These are phyloP conservation scores for Smallanthus sonchifolius DNA, from an alignment of 129 eudicot genomes.

Conservation along the genomic window DNA sequence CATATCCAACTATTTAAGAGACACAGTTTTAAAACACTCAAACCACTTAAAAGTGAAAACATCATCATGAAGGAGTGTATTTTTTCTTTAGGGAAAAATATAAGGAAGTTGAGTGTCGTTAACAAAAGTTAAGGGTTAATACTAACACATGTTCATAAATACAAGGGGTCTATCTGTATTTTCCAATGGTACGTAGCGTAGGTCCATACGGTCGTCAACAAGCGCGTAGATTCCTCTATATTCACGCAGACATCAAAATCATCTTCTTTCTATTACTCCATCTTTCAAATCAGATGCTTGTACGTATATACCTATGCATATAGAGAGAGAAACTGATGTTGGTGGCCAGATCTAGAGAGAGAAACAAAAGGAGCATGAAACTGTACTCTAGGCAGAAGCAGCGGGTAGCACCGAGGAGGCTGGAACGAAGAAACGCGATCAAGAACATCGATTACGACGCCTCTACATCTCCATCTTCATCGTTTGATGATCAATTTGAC, in stretches of 20 bases:
- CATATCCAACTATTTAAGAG: no score
- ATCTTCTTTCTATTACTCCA: background rate
- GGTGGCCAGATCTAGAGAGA: slow-evolving; percentile 13
- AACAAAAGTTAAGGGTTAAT: background rate
- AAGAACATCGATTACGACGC: slow-evolving; percentile 68
- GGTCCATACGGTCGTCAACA: slow-evolving; percentile 3
- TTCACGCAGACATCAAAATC: slow-evolving; percentile 20
- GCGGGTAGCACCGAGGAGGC: slow-evolving; percentile 31
- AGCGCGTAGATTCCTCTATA: slow-evolving; percentile 22
- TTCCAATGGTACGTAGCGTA: background rate
- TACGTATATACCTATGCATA: slow-evolving; percentile 5
- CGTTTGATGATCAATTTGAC: slow-evolving; percentile 31
- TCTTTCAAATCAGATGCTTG: background rate
- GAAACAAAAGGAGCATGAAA: slow-evolving; percentile 24
- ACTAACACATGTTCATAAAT: background rate
- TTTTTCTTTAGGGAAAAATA: no score
- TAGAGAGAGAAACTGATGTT: slow-evolving; percentile 17
- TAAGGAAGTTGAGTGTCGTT: no score
- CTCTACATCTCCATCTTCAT: slow-evolving; percentile 23
- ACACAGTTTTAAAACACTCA: no score
- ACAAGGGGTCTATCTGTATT: background rate
- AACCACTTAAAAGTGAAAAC: no score
- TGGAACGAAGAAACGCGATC: slow-evolving; percentile 59
- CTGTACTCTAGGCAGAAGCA: slow-evolving; percentile 27
- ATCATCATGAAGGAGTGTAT: no score